A percentile compares a stretch with the other conserved stretches of the same genome.
Conservation (phyloP, 495 filamentous ascomycete species). For the Hyaloscypha variabilis region DNA sequence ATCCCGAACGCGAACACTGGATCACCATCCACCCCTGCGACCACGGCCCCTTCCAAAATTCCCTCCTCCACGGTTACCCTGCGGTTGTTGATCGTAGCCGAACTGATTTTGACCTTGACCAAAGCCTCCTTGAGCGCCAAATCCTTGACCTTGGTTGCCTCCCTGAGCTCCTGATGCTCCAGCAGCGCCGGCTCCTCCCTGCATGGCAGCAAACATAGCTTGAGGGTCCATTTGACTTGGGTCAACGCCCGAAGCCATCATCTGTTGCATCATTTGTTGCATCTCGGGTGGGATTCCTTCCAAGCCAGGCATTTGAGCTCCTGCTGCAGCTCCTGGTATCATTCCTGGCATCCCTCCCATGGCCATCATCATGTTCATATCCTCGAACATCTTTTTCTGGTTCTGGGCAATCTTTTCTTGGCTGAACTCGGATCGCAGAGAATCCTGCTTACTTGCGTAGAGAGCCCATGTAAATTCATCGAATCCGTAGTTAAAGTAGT, state of each 20-base stretch:
- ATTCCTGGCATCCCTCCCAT: slow-evolving; percentile 66
- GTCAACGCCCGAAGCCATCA: slow-evolving; percentile 85
- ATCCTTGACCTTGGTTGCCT: slow-evolving; percentile 47
- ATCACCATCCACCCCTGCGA: slow-evolving; percentile 31
- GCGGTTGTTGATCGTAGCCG: slow-evolving; percentile 48
- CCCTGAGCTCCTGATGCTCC: slow-evolving; percentile 35
- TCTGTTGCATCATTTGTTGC: slow-evolving; percentile 79
- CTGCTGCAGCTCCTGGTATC: slow-evolving; percentile 43
- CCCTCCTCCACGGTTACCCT: slow-evolving; percentile 34
- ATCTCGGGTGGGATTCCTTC: slow-evolving; percentile 76
- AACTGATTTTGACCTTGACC: slow-evolving; percentile 52
- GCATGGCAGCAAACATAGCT: slow-evolving; percentile 54
- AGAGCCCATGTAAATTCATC: slow-evolving; percentile 99
- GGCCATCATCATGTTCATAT: slow-evolving; percentile 87
- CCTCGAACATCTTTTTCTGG: slow-evolving; percentile 84
- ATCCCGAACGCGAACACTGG: neutral
- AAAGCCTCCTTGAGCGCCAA: slow-evolving; percentile 47
- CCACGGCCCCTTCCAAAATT: slow-evolving; percentile 50
- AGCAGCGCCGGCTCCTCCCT: slow-evolving; percentile 39
- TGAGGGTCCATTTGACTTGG: slow-evolving; percentile 73
- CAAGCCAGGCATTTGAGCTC: slow-evolving; percentile 66
- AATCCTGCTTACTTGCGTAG: slow-evolving; percentile 88
- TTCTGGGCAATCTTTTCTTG: slow-evolving; percentile 60
- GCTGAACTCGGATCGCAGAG: slow-evolving; percentile 67
- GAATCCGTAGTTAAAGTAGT: slow-evolving; percentile 99